Conservation (phyloP, 306 rosid genomes). For the Vicia villosa region DNA sequence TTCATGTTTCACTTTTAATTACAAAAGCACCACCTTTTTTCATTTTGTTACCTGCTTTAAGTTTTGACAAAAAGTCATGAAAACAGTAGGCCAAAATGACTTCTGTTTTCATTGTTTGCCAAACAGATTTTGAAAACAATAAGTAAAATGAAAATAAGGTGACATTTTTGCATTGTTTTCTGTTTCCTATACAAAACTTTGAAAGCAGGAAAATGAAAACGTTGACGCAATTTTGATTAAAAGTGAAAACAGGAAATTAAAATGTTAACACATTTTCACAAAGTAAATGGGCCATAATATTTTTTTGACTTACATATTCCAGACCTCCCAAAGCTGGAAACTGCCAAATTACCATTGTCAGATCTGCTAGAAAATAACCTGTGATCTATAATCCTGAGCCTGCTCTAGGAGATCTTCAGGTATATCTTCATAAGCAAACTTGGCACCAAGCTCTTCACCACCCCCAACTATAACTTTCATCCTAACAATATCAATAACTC, state of each 20-base stretch:
- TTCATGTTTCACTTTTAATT: not conserved
- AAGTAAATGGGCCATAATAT: constrained; percentile 14
- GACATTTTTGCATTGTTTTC: not conserved
- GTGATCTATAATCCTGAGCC: constrained; percentile 72
- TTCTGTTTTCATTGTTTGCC: not conserved
- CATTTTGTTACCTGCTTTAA: not conserved
- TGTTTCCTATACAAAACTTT: constrained; percentile 1
- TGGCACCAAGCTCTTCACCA: constrained; percentile 96
- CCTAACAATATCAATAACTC: constrained; percentile 85
- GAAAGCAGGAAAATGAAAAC: not conserved
- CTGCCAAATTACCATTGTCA: constrained; percentile 76
- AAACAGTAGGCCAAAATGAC: not conserved
- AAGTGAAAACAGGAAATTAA: not conserved
- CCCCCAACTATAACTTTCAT: constrained; percentile 95
- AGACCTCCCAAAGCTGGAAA: constrained; percentile 88
- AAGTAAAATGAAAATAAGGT: not conserved
- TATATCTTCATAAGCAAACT: constrained; percentile 72
- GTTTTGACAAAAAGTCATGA: not conserved
- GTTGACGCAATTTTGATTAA: not conserved
- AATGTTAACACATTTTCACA: not conserved
- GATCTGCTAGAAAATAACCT: constrained; percentile 83
- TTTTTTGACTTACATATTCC: constrained; percentile 78
- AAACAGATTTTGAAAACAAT: not conserved
- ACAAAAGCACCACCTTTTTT: not conserved
- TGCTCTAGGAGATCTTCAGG: constrained; percentile 70